These are phyloP conservation scores for Cyclotella choctawhatcheeana DNA, from an alignment of 108 stramenopile genomes.

Conservation along the genomic window DNA sequence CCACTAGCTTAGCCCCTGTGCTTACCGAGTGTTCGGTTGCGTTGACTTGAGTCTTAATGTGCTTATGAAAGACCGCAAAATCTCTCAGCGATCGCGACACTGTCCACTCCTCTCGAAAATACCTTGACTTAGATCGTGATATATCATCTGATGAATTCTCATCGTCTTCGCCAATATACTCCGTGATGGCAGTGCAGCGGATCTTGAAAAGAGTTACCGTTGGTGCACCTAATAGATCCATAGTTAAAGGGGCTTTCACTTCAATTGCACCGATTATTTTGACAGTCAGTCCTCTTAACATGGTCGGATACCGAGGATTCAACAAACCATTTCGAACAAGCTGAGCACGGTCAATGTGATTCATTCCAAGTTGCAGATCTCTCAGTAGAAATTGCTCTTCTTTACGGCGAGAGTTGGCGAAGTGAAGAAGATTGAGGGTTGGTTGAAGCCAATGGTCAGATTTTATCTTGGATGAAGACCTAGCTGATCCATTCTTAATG, in stretches of 20 bases:
- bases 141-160: constrained; percentile 21
- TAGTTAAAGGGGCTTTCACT: constrained; percentile 61
- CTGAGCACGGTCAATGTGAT: constrained; percentile 82
- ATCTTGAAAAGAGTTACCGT: constrained; percentile 70
- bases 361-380: constrained; percentile 83
- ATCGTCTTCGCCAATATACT: constrained; percentile 56
- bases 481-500: constrained; percentile 76
- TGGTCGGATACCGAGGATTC: constrained; percentile 75
- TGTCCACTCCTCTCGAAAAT: constrained; percentile 81
- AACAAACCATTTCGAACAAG: constrained; percentile 80
- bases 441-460: constrained; percentile 74
- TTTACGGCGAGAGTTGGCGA: constrained; percentile 63
- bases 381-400: constrained; percentile 70
- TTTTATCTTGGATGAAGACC: constrained; percentile 74
- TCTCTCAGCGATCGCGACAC: constrained; percentile 81
- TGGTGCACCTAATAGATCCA: constrained; percentile 46
- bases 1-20: constrained; percentile 71
- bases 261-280: constrained; percentile 66
- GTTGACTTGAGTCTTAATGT: constrained; percentile 77
- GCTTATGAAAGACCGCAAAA: constrained; percentile 84
- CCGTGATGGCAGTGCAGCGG: constrained; percentile 66
- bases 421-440: constrained; percentile 67
- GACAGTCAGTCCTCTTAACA: constrained; percentile 59
- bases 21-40: constrained; percentile 69
- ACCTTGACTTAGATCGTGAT: constrained; percentile 20